Evolutionary conservation across 208 protist genomes (phyloP).

Genomic region (Crithidia thermophila): DNA sequence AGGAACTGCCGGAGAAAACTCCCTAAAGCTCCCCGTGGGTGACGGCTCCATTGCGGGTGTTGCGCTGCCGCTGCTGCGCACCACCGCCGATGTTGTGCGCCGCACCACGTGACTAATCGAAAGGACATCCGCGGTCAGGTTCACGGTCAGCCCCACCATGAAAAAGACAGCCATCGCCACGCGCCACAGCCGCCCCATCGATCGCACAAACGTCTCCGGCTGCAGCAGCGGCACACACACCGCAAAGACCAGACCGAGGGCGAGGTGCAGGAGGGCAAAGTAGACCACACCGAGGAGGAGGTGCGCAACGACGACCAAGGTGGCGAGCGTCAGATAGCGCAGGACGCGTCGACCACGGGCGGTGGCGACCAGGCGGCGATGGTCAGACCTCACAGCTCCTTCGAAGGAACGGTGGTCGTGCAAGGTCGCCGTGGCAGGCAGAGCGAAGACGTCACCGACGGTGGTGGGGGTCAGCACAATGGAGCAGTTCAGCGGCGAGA

Average conservation of each 20-base stretch:
- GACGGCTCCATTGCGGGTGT: too few species aligned
- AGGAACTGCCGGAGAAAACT: too few species aligned
- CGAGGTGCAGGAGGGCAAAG: conserved; percentile 53
- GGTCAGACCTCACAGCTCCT: too few species aligned
- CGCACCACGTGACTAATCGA: conserved; percentile 48
- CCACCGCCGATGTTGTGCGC: conserved; percentile 52
- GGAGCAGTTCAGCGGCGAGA: neutral
- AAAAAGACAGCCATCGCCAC: conserved; percentile 47
- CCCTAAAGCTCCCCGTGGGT: too few species aligned
- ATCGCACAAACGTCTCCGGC: conserved; percentile 26
- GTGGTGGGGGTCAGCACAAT: neutral
- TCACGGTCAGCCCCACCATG: conserved; percentile 45
- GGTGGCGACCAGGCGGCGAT: conserved; percentile 36
- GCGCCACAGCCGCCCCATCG: conserved; percentile 54
- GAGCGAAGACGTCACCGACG: too few species aligned
- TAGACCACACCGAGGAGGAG: conserved; percentile 40
- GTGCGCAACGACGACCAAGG: conserved; percentile 42
- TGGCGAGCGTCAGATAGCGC: conserved; percentile 32
- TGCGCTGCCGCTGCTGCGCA: conserved; percentile 28
- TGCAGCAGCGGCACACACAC: conserved; percentile 36
- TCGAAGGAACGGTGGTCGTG: too few species aligned
- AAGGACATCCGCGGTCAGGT: conserved; percentile 51
- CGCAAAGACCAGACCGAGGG: conserved; percentile 45
- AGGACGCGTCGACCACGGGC: conserved; percentile 35
- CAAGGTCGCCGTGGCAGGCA: neutral